phyloP scores from a whole-genome alignment of 371 early-diverging fungal species.

The Batrachochytrium dendrobatidis region DNA sequence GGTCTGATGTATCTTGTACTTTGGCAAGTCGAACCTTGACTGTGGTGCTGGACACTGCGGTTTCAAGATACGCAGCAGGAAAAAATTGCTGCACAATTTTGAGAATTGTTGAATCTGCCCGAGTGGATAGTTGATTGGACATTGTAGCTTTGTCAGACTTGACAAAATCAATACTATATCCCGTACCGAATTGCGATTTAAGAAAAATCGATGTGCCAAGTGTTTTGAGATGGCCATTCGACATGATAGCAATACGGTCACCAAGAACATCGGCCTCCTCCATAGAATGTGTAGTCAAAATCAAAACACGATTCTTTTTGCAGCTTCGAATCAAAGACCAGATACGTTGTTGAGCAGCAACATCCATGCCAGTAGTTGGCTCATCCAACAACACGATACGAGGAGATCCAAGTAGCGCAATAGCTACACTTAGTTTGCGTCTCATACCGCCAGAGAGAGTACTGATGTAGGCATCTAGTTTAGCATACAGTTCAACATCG shows the following conservation, averaged over 20 bases:
- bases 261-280: constrained; percentile 25
- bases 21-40: too few relatives aligned
- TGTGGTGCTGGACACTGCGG: too few relatives aligned
- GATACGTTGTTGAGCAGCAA: constrained; percentile 50
- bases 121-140: not conserved
- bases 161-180: constrained; percentile 14
- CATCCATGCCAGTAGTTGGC: constrained; percentile 49
- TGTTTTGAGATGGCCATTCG: constrained; percentile 12
- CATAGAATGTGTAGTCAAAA: constrained; percentile 63
- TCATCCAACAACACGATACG: constrained; percentile 37
- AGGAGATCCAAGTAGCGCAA: constrained; percentile 21
- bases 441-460: constrained; percentile 1
- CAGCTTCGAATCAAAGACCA: constrained; percentile 56
- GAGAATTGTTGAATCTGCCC: not conserved
- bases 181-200: constrained; percentile 20
- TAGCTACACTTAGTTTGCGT: constrained; percentile 16
- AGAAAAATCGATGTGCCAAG: constrained; percentile 19
- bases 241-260: constrained; percentile 28
- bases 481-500: constrained; percentile 33
- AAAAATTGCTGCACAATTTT: not conserved
- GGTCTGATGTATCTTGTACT: too few relatives aligned
- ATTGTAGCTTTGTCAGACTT: not conserved
- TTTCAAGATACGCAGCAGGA: not conserved
- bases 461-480: constrained; percentile 25
- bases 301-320: constrained; percentile 46